Percentiles rank a stretch among this genome's conserved stretches.
These are phyloP conservation scores for Fusarium longipes DNA, from an alignment of 2,329 filamentous ascomycete species.

Conservation along the genomic window DNA sequence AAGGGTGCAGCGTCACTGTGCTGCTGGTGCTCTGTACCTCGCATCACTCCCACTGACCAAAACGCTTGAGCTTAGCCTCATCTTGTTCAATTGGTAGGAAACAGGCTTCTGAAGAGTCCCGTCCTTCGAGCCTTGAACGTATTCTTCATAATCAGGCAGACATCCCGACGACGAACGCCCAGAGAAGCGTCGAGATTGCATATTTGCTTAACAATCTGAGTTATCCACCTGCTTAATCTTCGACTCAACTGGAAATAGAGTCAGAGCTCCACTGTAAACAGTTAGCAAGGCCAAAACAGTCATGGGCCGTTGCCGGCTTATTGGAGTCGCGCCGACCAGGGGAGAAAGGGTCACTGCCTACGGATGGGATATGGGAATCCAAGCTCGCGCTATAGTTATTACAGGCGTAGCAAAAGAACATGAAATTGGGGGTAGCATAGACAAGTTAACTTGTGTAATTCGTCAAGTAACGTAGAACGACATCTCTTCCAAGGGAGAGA, in stretches of 20 bases:
- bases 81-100: conserved; percentile 23
- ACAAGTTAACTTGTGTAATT: conserved; percentile 7
- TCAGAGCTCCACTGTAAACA: conserved; percentile 39
- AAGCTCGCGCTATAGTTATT: conserved; percentile 43
- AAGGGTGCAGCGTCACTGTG: conserved; percentile 37
- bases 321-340: conserved; percentile 41
- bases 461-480: conserved; percentile 32
- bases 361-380: conserved; percentile 33
- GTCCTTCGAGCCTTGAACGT: conserved; percentile 2
- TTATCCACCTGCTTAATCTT: conserved; percentile 35
- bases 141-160: conserved; percentile 23
- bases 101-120: conserved; percentile 9
- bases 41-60: conserved; percentile 18
- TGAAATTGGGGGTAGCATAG: conserved; percentile 42
- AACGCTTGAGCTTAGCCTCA: conserved; percentile 29
- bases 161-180: conserved; percentile 12
- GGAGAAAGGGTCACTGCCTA: conserved; percentile 17
- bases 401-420: conserved; percentile 39
- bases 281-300: conserved; percentile 35
- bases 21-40: conserved; percentile 20
- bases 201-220: conserved; percentile 45
- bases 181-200: conserved; percentile 32
- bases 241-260: conserved; percentile 40
- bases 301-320: conserved; percentile 45
- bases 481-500: conserved; percentile 16